A percentile compares a stretch with the other conserved stretches of the same genome.
Evolutionary conservation across 495 filamentous ascomycete genomes (phyloP).

Genomic region (Cercophora sp.): DNA sequence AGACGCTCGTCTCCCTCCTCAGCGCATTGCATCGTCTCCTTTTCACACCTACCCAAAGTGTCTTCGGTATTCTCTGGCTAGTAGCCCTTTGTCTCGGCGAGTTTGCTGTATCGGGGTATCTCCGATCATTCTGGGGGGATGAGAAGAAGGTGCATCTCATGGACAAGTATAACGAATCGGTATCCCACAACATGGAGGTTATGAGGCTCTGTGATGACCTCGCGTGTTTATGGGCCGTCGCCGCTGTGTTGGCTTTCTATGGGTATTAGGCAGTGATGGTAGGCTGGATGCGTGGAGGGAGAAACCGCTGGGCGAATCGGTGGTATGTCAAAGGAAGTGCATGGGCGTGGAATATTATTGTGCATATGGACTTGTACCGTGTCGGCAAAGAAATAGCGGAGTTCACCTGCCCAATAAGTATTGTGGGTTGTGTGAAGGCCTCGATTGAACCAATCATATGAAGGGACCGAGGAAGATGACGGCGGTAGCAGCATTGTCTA

Average conservation of each 20-base stretch:
- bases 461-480: not conserved
- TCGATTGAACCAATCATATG: not conserved
- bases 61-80: not conserved
- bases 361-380: not conserved
- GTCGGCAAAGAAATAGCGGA: not conserved
- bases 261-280: conserved; percentile 1
- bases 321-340: not conserved
- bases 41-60: not conserved
- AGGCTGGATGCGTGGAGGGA: not conserved
- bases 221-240: not conserved
- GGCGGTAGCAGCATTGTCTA: not conserved
- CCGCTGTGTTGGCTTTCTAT: not conserved
- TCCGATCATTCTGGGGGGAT: conserved; percentile 5
- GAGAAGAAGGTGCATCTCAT: conserved; percentile 1
- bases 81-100: not conserved
- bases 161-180: conserved; percentile 5
- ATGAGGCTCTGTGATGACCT: conserved; percentile 8
- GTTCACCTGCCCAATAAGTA: not conserved
- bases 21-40: not conserved
- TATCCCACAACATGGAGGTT: conserved; percentile 5
- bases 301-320: not conserved
- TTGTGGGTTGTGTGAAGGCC: not conserved
- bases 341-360: not conserved
- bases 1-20: conserved; percentile 1
- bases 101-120: not conserved